Evolutionary conservation across 441 rosid species (phyloP), one percentile per base, ranked within the genome.

Genomic region (Erodium chrysanthum): DNA sequence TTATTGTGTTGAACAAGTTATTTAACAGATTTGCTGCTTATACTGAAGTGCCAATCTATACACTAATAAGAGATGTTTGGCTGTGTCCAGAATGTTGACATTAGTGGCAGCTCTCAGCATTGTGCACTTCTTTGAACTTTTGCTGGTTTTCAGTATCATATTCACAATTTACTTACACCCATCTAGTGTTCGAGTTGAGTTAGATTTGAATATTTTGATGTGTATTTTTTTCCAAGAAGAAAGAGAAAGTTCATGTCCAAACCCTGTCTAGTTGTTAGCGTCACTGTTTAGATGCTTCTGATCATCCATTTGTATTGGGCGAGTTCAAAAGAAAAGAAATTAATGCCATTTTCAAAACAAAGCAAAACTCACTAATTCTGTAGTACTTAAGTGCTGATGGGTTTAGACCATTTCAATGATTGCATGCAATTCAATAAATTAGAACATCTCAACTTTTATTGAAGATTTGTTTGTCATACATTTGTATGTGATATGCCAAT

Each of bases 311-410:
- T 21, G 14, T 56, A 56, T 20, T 20, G 7, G 23, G 17, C 7
- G 23, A 25, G 60, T 15, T 54, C 23, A 54, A 54, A 54, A 21
- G 60, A 54, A 54, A 54, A 54, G 61, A 56, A 56, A 56, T 33
- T 56, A 56, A 56, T 56, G 11, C 14, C 12, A 20, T 21, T 56
- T 9, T 10, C 56, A 48, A n/a, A 17, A 22, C 59, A 5, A 17
- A 52, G 21, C 59, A 6, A 52, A 52, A 52, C 22, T 52, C 18
- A 4, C 59, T 52, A 52, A 52, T 56, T 56, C 12, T 20, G 61
- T 56, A 22, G 1, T 20, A 21, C 61, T 8, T 7, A 54, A 20
- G 20, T 54, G 25, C 12, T 54, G 25, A 9, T 54, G 27, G 61
- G 61, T 54, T 54, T 20, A 20, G 61, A 56, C 9, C n/a, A 56